Percentiles rank a stretch among this genome's conserved stretches.
These are phyloP conservation scores for Polysphondylium violaceum DNA, from an alignment of 78 protist species.

Conservation along the genomic window DNA sequence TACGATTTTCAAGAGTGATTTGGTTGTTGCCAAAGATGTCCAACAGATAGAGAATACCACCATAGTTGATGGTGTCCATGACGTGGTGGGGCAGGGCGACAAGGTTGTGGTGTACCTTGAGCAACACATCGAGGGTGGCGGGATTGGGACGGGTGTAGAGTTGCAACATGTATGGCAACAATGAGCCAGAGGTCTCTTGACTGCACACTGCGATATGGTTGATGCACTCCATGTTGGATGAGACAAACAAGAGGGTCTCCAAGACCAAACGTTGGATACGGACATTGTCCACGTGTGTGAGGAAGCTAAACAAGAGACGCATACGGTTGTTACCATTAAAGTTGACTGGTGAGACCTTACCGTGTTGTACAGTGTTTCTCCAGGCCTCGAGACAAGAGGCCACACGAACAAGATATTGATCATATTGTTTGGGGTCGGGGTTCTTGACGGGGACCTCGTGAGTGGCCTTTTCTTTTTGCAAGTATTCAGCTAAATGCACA, in stretches of 20 bases:
- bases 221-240: slow-evolving; percentile 78
- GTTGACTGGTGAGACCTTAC: slow-evolving; percentile 24
- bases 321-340: slow-evolving; percentile 7
- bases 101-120: slow-evolving; percentile 22
- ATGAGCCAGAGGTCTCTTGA: slow-evolving; percentile 5
- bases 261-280: slow-evolving; percentile 3
- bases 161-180: slow-evolving; percentile 35
- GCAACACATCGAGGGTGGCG: background rate
- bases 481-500: slow-evolving; percentile 42
- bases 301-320: slow-evolving; percentile 32
- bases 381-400: slow-evolving; percentile 14
- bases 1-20: slow-evolving; percentile 25
- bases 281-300: slow-evolving; percentile 6
- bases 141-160: slow-evolving; percentile 20
- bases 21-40: slow-evolving; percentile 48
- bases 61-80: slow-evolving; percentile 16
- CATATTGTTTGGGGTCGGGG: slow-evolving; percentile 24
- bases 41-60: slow-evolving; percentile 77
- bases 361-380: slow-evolving; percentile 49
- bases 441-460: slow-evolving; percentile 44
- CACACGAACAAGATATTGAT: background rate
- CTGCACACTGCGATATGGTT: slow-evolving; percentile 40
- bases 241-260: slow-evolving; percentile 23
- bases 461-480: slow-evolving; percentile 9
- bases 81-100: slow-evolving; percentile 57